Percentiles rank a stretch among this genome's conserved stretches.
Conservation (phyloP, 169 alveolate species). For the Babesia caballi region DNA sequence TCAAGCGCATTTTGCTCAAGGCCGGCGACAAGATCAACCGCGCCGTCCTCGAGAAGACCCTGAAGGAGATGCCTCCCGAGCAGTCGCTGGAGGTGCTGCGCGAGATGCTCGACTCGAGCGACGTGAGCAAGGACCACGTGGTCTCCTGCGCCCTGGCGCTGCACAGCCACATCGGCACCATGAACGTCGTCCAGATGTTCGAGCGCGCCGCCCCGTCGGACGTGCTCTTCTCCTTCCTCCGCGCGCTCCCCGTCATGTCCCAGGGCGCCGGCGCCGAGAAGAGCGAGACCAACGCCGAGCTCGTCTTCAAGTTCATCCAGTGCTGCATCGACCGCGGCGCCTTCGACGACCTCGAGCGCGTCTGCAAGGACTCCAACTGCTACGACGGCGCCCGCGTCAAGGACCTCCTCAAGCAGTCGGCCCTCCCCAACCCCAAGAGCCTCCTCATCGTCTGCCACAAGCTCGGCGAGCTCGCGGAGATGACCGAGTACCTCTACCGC, state of each 20-base stretch:
- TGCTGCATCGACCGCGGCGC: slow-evolving; percentile 96
- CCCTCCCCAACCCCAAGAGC: slow-evolving; percentile 97
- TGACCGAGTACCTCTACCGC: slow-evolving; percentile 95
- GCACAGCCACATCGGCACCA: slow-evolving; percentile 71
- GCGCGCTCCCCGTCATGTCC: slow-evolving; percentile 41
- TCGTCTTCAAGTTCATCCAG: slow-evolving; percentile 91
- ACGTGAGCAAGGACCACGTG: slow-evolving; percentile 58
- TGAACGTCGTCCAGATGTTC: slow-evolving; percentile 62
- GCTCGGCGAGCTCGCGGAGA: slow-evolving; percentile 95
- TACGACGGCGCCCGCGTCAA: slow-evolving; percentile 96
- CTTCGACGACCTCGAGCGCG: slow-evolving; percentile 95
- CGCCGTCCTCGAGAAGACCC: slow-evolving; percentile 74
- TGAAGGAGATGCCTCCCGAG: slow-evolving; percentile 83
- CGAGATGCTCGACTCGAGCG: slow-evolving; percentile 66
- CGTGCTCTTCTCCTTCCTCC: slow-evolving; percentile 47
- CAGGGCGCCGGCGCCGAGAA: slow-evolving; percentile 36
- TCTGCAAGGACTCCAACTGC: slow-evolving; percentile 91
- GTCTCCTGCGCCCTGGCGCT: slow-evolving; percentile 64
- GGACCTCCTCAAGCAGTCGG: slow-evolving; percentile 93
- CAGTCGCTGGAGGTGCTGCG: slow-evolving; percentile 46
- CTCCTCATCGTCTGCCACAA: slow-evolving; percentile 97
- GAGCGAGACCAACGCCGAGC: slow-evolving; percentile 55
- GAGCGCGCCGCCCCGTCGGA: slow-evolving; percentile 57
- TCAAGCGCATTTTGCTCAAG: slow-evolving; percentile 78
- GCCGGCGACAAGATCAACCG: slow-evolving; percentile 76